These are phyloP conservation scores for Diaporthe citri DNA, from an alignment of 2,329 filamentous ascomycete species.

Conservation along the genomic window DNA sequence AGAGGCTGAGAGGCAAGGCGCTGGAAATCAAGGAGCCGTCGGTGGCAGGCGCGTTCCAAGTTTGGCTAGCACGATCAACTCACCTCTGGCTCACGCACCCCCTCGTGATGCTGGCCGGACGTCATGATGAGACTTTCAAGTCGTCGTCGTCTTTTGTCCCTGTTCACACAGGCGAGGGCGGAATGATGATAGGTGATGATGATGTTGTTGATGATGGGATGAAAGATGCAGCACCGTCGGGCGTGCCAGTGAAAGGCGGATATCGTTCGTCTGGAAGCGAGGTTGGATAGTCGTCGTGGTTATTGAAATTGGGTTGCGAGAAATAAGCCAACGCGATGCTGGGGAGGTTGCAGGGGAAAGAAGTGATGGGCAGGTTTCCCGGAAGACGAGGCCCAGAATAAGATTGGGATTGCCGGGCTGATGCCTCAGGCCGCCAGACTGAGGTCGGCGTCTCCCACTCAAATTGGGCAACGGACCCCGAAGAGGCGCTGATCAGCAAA, in stretches of 20 bases:
- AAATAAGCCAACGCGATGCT: background rate
- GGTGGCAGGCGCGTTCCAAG: slow-evolving; percentile 32
- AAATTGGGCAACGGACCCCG: slow-evolving; percentile 34
- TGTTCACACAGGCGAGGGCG: background rate
- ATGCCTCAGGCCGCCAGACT: slow-evolving; percentile 35
- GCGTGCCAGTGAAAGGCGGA: background rate
- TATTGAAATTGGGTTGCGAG: slow-evolving; percentile 6
- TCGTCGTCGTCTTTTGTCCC: slow-evolving; percentile 4
- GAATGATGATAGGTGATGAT: background rate
- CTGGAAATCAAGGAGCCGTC: slow-evolving; percentile 26
- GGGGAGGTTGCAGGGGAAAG: slow-evolving; percentile 15
- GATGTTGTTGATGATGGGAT: background rate
- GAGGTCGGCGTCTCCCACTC: slow-evolving; percentile 4
- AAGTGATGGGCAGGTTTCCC: slow-evolving; percentile 25
- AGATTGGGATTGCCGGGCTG: slow-evolving; percentile 39
- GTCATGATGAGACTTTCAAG: slow-evolving; percentile 35
- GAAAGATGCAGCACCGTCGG: background rate
- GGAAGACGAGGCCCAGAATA: slow-evolving; percentile 24
- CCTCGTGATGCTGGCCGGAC: slow-evolving; percentile 19
- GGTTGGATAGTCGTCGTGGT: background rate
- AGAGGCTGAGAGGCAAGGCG: slow-evolving; percentile 13
- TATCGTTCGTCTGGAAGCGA: background rate
- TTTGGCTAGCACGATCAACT: slow-evolving; percentile 35
- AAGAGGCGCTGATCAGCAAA: slow-evolving; percentile 30
- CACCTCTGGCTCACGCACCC: slow-evolving; percentile 21